These are phyloP conservation scores for Mycena indigotica DNA, from an alignment of 768 basidiomycete genomes.

Conservation along the genomic window DNA sequence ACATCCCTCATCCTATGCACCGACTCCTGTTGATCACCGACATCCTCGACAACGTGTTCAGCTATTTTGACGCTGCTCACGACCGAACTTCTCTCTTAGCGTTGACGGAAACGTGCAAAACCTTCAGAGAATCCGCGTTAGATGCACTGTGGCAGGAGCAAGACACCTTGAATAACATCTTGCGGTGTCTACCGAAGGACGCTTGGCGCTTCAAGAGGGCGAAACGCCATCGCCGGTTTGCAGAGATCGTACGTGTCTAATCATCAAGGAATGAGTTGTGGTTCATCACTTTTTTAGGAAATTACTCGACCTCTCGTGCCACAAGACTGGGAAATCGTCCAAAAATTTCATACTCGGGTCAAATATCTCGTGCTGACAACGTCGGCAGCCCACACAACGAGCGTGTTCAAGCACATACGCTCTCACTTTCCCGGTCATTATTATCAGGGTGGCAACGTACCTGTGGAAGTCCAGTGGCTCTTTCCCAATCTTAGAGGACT, in stretches of 20 bases:
- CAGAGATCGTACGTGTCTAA: not conserved
- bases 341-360: not conserved
- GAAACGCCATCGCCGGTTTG: not conserved
- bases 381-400: not conserved
- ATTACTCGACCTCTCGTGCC: not conserved
- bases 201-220: not conserved
- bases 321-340: not conserved
- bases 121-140: conserved; percentile 1
- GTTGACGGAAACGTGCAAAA: conserved; percentile 5
- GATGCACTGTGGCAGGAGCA: conserved; percentile 1
- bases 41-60: not conserved
- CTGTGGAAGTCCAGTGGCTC: not conserved
- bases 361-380: not conserved
- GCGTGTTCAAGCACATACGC: not conserved
- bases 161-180: not conserved
- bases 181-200: not conserved
- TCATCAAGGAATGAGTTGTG: not conserved
- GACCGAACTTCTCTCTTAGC: not conserved
- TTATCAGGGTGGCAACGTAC: not conserved
- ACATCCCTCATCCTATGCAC: not conserved
- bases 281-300: not conserved
- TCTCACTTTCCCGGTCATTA: not conserved
- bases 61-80: not conserved
- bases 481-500: not conserved
- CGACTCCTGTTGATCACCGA: not conserved